Evolutionary conservation across 352 stramenopile species (phyloP).

Genomic region (Aphanomyces astaci): DNA sequence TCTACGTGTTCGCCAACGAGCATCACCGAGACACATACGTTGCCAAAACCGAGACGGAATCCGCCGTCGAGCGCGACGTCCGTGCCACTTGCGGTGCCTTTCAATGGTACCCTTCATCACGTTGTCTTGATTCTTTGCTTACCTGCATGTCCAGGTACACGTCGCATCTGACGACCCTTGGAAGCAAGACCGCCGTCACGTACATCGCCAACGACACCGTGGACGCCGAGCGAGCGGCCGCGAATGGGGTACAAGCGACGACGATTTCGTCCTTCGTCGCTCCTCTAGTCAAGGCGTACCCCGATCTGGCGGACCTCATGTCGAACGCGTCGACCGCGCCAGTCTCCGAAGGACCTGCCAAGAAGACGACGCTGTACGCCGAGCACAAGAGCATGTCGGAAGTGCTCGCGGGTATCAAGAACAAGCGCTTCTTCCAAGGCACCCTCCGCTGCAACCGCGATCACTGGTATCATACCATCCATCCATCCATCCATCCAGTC

Average conservation of each 20-base stretch:
- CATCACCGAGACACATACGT: conserved; percentile 80
- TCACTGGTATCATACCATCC: conserved; percentile 41
- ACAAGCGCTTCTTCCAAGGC: conserved; percentile 83
- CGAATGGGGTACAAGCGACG: conserved; percentile 41
- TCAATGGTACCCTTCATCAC: conserved; percentile 6
- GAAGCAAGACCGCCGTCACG: not conserved
- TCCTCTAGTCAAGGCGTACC: conserved; percentile 36
- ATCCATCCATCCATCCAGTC: not conserved
- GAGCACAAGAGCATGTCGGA: conserved; percentile 71
- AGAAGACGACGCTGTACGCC: conserved; percentile 51
- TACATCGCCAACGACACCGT: conserved; percentile 13
- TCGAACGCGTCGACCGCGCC: conserved; percentile 29
- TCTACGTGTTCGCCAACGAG: conserved; percentile 92
- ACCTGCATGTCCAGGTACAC: not conserved
- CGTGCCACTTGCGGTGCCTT: conserved; percentile 5
- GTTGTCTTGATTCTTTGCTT: not conserved
- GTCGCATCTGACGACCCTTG: not conserved
- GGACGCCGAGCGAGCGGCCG: conserved; percentile 30
- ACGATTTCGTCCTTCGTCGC: conserved; percentile 59
- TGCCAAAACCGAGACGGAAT: conserved; percentile 55
- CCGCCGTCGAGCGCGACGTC: not conserved
- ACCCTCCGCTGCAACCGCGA: conserved; percentile 83
- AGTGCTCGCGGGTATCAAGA: conserved; percentile 78
- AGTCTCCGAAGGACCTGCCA: conserved; percentile 29
- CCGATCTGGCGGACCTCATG: conserved; percentile 55